These are phyloP conservation scores for Berkeleyomyces rouxiae DNA, from an alignment of 2,329 filamentous ascomycete genomes.

Conservation along the genomic window DNA sequence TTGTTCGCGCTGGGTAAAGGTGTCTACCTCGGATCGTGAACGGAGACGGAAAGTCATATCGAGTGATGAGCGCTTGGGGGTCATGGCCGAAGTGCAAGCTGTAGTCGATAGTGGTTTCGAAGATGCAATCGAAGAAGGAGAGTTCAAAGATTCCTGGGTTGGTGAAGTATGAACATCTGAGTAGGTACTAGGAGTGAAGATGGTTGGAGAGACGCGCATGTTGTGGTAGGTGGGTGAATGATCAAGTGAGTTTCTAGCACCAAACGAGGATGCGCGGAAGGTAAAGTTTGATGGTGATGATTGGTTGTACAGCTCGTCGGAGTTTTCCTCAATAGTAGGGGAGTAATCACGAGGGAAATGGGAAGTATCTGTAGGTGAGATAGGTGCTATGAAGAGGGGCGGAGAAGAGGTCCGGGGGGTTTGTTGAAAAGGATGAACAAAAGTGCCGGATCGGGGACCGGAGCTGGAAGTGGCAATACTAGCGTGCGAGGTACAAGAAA, in stretches of 20 bases:
- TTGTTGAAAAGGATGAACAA: conserved; percentile 50
- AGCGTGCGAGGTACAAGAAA: conserved; percentile 40
- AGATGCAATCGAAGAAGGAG: conserved; percentile 16
- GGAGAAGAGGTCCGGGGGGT: conserved; percentile 36
- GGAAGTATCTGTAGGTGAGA: conserved; percentile 16
- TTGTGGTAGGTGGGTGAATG: conserved; percentile 13
- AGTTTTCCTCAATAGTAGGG: conserved; percentile 37
- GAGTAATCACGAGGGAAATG: conserved; percentile 32
- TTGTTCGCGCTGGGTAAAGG: conserved; percentile 36
- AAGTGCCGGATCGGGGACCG: conserved; percentile 24
- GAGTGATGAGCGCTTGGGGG: conserved; percentile 41
- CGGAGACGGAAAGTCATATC: conserved; percentile 43
- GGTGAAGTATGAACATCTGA: conserved; percentile 28
- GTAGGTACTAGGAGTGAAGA: conserved; percentile 24
- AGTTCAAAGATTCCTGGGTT: conserved; percentile 15
- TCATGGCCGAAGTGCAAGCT: conserved; percentile 26
- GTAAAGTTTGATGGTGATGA: conserved; percentile 2
- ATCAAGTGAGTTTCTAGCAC: conserved; percentile 8
- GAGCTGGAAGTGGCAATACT: conserved; percentile 27
- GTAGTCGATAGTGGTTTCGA: conserved; percentile 22
- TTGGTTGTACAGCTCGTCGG: conserved; percentile 23
- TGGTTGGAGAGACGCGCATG: conserved; percentile 25
- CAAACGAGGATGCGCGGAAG: conserved; percentile 7
- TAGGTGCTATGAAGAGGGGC: conserved; percentile 30
- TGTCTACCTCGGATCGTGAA: conserved; percentile 42